Evolutionary conservation across 208 protist species (phyloP).

Genomic region (Leishmania gerbilli): DNA sequence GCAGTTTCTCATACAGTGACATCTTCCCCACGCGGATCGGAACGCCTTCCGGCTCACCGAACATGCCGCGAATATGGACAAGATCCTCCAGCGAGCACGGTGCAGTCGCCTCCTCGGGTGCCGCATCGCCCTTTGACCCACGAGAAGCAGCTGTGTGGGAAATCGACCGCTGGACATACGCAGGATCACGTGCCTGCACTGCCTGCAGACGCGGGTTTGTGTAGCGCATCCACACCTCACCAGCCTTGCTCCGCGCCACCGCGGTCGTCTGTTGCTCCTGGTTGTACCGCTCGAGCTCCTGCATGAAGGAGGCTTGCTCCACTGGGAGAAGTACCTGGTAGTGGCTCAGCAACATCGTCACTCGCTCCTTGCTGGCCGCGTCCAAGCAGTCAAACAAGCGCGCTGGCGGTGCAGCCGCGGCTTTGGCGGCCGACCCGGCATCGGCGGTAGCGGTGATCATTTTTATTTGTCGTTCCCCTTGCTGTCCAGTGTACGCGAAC

Average conservation of each 20-base stretch:
- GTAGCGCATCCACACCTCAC: conserved; percentile 28
- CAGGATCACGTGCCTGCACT: conserved; percentile 52
- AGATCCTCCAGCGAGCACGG: conserved; percentile 30
- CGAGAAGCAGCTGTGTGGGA: background rate
- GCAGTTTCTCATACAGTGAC: conserved; percentile 31
- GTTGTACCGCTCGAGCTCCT: conserved; percentile 47
- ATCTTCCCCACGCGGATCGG: conserved; percentile 33
- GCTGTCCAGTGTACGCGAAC: background rate
- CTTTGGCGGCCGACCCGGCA: background rate
- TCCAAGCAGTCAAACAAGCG: conserved; percentile 64
- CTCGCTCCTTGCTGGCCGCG: conserved; percentile 51
- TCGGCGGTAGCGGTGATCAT: background rate
- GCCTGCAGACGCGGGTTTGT: conserved; percentile 41
- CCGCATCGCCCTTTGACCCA: background rate
- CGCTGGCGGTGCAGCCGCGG: background rate
- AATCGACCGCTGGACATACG: conserved; percentile 31
- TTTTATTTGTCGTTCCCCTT: background rate
- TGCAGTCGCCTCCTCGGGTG: background rate
- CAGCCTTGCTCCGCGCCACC: conserved; percentile 1
- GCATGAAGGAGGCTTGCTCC: conserved; percentile 54
- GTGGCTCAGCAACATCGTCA: conserved; percentile 49
- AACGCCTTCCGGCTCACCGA: conserved; percentile 29
- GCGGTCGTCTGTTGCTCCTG: conserved; percentile 20
- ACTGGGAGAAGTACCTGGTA: conserved; percentile 50
- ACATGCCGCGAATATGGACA: conserved; percentile 22